phyloP scores from a whole-genome alignment of 805 yeast genomes.

The Ogataea neopini region DNA sequence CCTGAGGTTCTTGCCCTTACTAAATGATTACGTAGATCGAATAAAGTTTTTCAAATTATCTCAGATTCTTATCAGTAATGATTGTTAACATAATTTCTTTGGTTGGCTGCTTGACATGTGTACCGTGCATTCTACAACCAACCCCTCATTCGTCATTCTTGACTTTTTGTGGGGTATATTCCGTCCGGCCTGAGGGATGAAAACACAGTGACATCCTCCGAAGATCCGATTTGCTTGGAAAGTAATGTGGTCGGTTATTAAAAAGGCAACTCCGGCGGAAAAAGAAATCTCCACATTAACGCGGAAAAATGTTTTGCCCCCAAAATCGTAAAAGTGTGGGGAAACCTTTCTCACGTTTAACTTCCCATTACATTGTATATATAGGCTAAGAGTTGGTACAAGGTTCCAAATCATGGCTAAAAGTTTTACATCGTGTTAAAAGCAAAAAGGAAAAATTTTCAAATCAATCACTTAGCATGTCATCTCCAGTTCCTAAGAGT shows the following conservation, averaged over 20 bases:
- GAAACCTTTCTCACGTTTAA: background rate
- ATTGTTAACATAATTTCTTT: no score
- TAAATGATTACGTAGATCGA: background rate
- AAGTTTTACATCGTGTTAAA: no score
- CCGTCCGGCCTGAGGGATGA: background rate
- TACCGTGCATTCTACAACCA: background rate
- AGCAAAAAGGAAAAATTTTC: background rate
- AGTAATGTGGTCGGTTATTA: background rate
- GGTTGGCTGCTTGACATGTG: no score
- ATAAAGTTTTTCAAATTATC: no score
- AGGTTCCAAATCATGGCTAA: background rate
- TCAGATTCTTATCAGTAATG: no score
- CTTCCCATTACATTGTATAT: background rate
- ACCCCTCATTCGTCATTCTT: background rate
- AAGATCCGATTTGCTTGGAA: background rate
- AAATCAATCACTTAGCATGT: background rate
- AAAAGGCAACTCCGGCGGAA: conserved; percentile 5
- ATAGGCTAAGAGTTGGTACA: background rate
- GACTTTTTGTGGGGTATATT: background rate
- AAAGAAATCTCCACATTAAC: background rate
- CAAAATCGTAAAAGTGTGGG: background rate
- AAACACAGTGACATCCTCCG: background rate
- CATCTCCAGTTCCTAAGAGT: conserved; percentile 4
- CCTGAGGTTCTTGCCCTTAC: conserved; percentile 12
- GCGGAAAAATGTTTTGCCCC: conserved; percentile 1